Conservation (phyloP, 148 eudicot species). For the Rhododendron ovatum region DNA sequence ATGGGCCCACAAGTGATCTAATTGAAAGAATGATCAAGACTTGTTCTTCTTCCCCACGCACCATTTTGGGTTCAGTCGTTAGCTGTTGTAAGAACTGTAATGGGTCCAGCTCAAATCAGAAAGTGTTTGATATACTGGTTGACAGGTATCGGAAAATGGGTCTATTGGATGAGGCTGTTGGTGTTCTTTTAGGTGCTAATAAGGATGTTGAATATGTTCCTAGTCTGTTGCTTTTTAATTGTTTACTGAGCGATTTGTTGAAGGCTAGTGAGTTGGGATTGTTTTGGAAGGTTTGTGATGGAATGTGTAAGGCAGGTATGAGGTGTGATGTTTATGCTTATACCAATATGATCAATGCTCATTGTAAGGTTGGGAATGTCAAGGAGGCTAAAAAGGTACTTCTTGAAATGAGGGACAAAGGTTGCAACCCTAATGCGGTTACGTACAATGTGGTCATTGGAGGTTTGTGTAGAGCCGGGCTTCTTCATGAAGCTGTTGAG, state of each 20-base stretch:
- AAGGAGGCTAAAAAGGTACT: slow-evolving; percentile 47
- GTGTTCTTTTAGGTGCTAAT: slow-evolving; percentile 38
- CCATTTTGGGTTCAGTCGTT: slow-evolving; percentile 39
- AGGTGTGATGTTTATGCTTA: slow-evolving; percentile 64
- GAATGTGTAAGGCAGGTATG: slow-evolving; percentile 40
- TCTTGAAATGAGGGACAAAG: slow-evolving; percentile 57
- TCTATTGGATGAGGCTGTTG: slow-evolving; percentile 50
- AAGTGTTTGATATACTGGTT: slow-evolving; percentile 56
- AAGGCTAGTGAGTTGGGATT: slow-evolving; percentile 48
- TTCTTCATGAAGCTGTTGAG: slow-evolving; percentile 59
- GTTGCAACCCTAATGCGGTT: slow-evolving; percentile 55
- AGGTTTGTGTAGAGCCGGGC: slow-evolving; percentile 59
- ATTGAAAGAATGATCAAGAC: slow-evolving; percentile 41
- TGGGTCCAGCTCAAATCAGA: slow-evolving; percentile 22
- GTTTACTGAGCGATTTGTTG: slow-evolving; percentile 62
- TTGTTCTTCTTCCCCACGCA: background rate
- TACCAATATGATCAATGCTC: slow-evolving; percentile 58
- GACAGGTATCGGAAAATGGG: slow-evolving; percentile 59
- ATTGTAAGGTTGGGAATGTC: slow-evolving; percentile 66
- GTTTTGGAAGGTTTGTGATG: slow-evolving; percentile 68
- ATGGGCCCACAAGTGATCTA: slow-evolving; percentile 36
- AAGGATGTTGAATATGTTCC: slow-evolving; percentile 31
- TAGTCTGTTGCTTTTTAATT: slow-evolving; percentile 64
- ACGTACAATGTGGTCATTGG: slow-evolving; percentile 73
- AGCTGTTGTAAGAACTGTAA: slow-evolving; percentile 31